phyloP scores from a whole-genome alignment of 225 moss, liverwort and hornwort species.

The Pseudisothecium myosuroides region DNA sequence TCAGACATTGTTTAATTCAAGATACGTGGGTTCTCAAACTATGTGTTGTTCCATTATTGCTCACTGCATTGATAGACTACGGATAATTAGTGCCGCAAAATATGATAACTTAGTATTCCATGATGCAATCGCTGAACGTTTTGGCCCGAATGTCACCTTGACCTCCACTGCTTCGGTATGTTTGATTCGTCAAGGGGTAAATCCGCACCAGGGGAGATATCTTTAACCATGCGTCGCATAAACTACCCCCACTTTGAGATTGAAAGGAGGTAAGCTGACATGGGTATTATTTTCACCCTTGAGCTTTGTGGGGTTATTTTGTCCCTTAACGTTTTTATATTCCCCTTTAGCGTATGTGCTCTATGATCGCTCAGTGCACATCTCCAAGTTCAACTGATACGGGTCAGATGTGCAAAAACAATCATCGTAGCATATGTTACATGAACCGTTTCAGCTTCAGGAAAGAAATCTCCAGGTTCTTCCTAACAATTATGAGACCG shows the following conservation, averaged over 20 bases:
- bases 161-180: background rate
- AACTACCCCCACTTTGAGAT: too few relatives aligned
- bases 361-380: background rate
- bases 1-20: background rate
- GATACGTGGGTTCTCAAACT: background rate
- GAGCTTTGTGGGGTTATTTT: background rate
- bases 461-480: background rate
- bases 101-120: background rate
- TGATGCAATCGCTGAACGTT: background rate
- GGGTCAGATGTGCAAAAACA: background rate
- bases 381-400: background rate
- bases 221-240: background rate
- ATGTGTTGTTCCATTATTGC: background rate
- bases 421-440: background rate
- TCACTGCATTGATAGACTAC: background rate
- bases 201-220: background rate
- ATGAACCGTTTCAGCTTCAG: background rate
- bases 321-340: background rate
- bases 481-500: background rate
- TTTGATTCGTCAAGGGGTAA: background rate
- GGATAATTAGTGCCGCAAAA: background rate
- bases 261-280: background rate
- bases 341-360: background rate
- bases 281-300: background rate
- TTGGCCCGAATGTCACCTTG: background rate